Evolutionary conservation across 306 rosid genomes (phyloP).

Genomic region (Prunus padus): DNA sequence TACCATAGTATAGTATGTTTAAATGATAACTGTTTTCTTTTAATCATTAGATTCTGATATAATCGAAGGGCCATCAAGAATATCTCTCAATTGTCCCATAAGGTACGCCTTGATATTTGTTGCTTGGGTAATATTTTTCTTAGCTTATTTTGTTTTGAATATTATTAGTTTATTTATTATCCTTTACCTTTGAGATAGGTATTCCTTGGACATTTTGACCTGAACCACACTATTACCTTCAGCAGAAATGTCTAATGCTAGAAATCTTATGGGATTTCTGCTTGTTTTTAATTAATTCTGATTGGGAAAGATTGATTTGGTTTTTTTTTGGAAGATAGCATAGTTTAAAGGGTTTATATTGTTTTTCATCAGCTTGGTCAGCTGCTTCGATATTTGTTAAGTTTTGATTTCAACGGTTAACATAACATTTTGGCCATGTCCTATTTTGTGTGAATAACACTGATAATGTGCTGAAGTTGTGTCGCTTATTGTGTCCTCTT

Average conservation of each 20-base stretch:
- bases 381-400: neutral
- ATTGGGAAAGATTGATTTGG: neutral
- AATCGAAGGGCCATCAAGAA: conserved; percentile 85
- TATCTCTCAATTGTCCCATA: conserved; percentile 95
- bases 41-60: conserved; percentile 60
- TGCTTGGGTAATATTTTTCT: conserved; percentile 16
- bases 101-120: conserved; percentile 54
- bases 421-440: neutral
- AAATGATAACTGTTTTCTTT: conserved; percentile 1
- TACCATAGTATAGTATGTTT: conserved; percentile 12
- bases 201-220: neutral
- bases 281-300: neutral
- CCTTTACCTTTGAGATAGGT: neutral
- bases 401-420: neutral
- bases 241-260: neutral
- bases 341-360: neutral
- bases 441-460: neutral
- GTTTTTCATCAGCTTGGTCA: neutral
- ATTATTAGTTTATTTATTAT: neutral
- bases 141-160: neutral
- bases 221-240: neutral
- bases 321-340: neutral
- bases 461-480: neutral
- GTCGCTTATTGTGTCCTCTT: neutral
- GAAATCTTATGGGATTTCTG: neutral